Evolutionary conservation across 176 grass and related monocot species (phyloP).

Genomic region (Oryza brachyantha): DNA sequence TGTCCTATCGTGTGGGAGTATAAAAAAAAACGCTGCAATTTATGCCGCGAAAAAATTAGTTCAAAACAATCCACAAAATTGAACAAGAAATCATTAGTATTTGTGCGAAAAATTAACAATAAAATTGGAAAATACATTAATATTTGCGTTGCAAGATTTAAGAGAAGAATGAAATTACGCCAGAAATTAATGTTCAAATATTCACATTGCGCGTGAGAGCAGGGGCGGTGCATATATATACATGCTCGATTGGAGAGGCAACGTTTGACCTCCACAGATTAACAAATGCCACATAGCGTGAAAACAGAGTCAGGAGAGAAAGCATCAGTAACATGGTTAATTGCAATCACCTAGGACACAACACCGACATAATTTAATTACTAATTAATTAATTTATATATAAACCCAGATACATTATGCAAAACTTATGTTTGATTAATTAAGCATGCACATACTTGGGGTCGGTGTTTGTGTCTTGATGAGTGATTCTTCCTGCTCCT

Average conservation of each 20-base stretch:
- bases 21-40: too few relatives aligned
- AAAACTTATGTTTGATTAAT: constrained; percentile 4
- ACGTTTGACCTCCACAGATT: constrained; percentile 26
- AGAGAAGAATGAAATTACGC: neutral
- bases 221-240: neutral
- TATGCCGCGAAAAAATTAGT: too few relatives aligned
- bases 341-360: constrained; percentile 23
- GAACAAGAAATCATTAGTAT: neutral
- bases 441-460: constrained; percentile 4
- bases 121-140: neutral
- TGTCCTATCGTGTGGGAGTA: too few relatives aligned
- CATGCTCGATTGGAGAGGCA: neutral
- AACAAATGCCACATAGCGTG: constrained; percentile 12
- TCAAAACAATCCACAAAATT: too few relatives aligned
- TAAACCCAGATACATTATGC: neutral
- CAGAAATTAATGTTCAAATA: neutral
- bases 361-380: constrained; percentile 20
- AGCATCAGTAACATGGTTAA: constrained; percentile 1
- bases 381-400: neutral
- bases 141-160: neutral
- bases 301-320: neutral
- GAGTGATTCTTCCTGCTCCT: constrained; percentile 31
- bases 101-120: neutral
- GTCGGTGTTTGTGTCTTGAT: constrained; percentile 28
- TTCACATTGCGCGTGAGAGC: neutral